These are phyloP conservation scores for Sicyos edulis DNA, from an alignment of 306 rosid species.

Conservation along the genomic window DNA sequence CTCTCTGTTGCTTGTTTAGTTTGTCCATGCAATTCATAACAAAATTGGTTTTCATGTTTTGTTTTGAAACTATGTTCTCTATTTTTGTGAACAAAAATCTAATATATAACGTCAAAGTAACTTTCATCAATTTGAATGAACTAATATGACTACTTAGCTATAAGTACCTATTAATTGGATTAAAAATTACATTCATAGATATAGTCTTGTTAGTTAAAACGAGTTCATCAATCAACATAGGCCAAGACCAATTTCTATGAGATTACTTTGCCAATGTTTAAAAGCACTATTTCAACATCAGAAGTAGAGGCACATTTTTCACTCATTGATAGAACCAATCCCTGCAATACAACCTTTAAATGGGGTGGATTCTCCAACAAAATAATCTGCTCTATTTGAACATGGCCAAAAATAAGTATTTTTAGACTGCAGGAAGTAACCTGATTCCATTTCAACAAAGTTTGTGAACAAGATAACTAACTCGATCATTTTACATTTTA, in stretches of 20 bases:
- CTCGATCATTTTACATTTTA: slow-evolving; percentile 26
- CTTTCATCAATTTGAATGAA: too few species aligned
- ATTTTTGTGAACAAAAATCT: too few species aligned
- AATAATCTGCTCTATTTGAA: background rate
- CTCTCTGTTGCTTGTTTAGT: too few species aligned
- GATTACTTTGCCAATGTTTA: background rate
- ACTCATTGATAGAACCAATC: background rate
- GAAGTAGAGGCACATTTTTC: background rate
- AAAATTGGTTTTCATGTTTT: too few species aligned
- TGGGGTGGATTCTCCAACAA: slow-evolving; percentile 7
- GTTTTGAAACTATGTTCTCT: too few species aligned
- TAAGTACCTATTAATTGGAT: too few species aligned
- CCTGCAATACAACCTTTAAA: background rate
- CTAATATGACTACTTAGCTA: too few species aligned
- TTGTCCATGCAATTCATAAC: too few species aligned
- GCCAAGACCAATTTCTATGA: background rate
- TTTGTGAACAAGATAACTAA: background rate
- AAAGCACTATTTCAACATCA: background rate
- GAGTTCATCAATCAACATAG: too few species aligned
- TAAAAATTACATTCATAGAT: too few species aligned
- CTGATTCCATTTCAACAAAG: background rate
- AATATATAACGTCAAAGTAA: too few species aligned
- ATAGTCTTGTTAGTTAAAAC: too few species aligned
- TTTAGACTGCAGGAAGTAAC: background rate
- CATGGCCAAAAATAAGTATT: background rate